phyloP scores from a whole-genome alignment of 192 early-diverging fungal genomes.

The Backusella mclennaniae region DNA sequence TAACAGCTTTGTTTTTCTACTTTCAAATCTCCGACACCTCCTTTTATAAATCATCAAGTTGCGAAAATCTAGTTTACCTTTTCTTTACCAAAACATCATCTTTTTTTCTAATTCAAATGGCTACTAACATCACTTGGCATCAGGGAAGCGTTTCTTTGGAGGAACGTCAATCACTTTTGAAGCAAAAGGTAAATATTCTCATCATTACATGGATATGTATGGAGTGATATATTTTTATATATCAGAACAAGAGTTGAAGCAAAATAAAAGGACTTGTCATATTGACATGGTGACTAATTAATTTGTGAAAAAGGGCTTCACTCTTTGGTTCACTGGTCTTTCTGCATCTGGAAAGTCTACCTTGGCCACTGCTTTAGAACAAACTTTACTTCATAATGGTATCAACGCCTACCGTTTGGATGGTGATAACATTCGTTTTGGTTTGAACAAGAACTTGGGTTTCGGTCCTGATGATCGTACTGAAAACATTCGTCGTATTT shows the following conservation, averaged over 20 bases:
- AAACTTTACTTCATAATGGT: conserved; percentile 73
- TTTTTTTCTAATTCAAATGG: conserved; percentile 16
- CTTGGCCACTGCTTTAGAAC: conserved; percentile 87
- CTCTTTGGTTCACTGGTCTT: conserved; percentile 93
- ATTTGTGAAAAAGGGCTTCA: conserved; percentile 58
- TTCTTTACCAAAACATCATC: conserved; percentile 3
- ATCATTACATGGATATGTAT: neutral
- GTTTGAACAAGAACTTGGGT: conserved; percentile 92
- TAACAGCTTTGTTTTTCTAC: neutral
- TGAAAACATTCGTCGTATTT: conserved; percentile 95
- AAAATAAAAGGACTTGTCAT: neutral
- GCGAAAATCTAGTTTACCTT: neutral
- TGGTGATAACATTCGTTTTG: conserved; percentile 97
- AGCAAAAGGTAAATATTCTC: conserved; percentile 53
- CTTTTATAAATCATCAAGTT: neutral
- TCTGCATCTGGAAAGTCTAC: conserved; percentile 96
- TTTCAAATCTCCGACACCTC: neutral
- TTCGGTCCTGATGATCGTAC: conserved; percentile 89
- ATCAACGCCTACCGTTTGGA: conserved; percentile 88
- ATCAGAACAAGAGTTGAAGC: neutral
- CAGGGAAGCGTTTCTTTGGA: conserved; percentile 68
- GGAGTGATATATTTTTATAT: neutral
- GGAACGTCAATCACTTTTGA: conserved; percentile 70
- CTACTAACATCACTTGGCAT: conserved; percentile 93
- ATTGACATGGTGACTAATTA: neutral